These are phyloP conservation scores for Fusarium kyushuense DNA, from an alignment of 2,329 filamentous ascomycete genomes.

Conservation along the genomic window DNA sequence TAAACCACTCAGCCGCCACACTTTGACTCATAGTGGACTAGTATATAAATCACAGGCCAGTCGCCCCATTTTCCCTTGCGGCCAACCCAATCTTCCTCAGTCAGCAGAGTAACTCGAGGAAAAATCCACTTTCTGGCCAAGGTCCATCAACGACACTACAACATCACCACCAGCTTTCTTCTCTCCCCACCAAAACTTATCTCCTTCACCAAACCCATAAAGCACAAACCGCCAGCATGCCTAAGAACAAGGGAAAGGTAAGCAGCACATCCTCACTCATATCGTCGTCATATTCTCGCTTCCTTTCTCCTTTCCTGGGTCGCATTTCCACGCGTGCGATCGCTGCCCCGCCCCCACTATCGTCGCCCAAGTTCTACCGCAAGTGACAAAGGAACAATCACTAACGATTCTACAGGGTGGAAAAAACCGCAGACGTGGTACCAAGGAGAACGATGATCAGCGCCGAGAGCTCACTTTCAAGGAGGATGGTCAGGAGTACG, in stretches of 20 bases:
- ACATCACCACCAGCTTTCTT: conserved; percentile 40
- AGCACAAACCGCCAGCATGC: conserved; percentile 71
- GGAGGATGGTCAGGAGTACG: conserved; percentile 87
- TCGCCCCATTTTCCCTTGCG: conserved; percentile 18
- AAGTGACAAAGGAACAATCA: conserved; percentile 12
- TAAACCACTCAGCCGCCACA: conserved; percentile 21
- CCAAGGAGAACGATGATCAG: conserved; percentile 99
- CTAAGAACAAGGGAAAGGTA: conserved; percentile 99
- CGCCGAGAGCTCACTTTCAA: conserved; percentile 99
- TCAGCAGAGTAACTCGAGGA: conserved; percentile 33
- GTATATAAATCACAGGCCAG: conserved; percentile 26
- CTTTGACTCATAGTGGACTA: conserved; percentile 33
- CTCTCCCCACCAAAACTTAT: conserved; percentile 11
- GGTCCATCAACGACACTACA: conserved; percentile 42
- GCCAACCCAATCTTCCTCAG: conserved; percentile 33
- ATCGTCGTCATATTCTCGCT: background rate
- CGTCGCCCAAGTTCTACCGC: conserved; percentile 32
- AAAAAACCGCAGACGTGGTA: conserved; percentile 98
- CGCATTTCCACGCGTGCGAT: conserved; percentile 31
- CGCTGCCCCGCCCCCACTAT: conserved; percentile 50
- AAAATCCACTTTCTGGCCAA: conserved; percentile 47
- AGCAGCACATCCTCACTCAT: conserved; percentile 46
- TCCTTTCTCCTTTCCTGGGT: background rate
- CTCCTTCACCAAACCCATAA: conserved; percentile 19
- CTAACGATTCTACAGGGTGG: conserved; percentile 75